Evolutionary conservation across 768 basidiomycete species (phyloP), one percentile per base, ranked within the genome.

Genomic region (Auriculariales sp.): DNA sequence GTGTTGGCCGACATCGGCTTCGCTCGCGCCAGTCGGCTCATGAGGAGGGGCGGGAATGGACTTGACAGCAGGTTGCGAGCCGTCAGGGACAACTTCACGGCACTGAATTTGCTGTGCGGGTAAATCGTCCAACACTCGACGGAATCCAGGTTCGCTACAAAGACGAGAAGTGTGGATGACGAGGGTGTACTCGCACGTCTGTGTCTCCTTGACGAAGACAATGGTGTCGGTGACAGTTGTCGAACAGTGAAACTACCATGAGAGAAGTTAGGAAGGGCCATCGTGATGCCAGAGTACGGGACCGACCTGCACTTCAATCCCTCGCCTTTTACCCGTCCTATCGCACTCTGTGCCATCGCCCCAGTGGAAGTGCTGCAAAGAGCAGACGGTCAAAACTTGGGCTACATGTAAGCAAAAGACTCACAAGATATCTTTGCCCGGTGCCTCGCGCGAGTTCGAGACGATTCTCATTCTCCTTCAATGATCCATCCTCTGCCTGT

Each of bases 161-260:
- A 99, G 72, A 49, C 91, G 84, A 29, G 95, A 93, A 0, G 94
- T 95, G 62, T 97, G 86, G 51, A 98, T 80, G 55, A 97, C 83
- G 47, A 98, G 72, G 39, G 95, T 80, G 62, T 99, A 98, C 54
- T 85, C 80, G 66, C 95, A 99, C 32, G 87, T 93, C 62, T 85
- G 85, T 30, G 89, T 75, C 70, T 95, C 92, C 62, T 93, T 92
- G 60, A 97, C 81, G 60, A 92, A 83, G 49, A 87, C 73, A 57
- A 97, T 88, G 30, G 77, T 78, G 67, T 97, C 92, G 34, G 86
- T 78, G 71, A 86, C 89, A 48, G 86, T 84, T 87, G 90, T 89
- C 54, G 89, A 89, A 65, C 92, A 97, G 65, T 97, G 92, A 62
- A 91, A 93, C 87, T 93, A 54, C 31, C 25, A 29, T 15, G 30